These are phyloP conservation scores for Verticillium longisporum DNA, from an alignment of 2,329 filamentous ascomycete genomes.

Conservation along the genomic window DNA sequence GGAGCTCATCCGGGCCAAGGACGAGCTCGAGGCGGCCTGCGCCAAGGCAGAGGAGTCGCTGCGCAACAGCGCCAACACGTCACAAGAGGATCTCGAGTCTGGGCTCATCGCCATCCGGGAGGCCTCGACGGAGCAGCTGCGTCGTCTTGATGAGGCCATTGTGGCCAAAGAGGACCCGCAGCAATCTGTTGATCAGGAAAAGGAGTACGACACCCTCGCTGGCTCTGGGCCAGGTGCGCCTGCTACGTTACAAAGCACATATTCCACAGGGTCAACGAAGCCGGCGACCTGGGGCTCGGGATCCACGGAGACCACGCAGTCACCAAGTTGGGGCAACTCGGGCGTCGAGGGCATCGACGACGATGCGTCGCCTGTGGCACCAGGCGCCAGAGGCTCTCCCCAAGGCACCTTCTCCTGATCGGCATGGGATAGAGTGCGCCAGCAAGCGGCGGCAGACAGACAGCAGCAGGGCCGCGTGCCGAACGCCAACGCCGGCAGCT, in stretches of 20 bases:
- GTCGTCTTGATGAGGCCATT: neutral
- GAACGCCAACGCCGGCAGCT: neutral
- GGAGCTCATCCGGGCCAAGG: neutral
- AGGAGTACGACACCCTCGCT: neutral
- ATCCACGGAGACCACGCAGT: neutral
- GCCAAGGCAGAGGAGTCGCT: neutral
- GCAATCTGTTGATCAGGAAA: neutral
- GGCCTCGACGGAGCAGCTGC: neutral
- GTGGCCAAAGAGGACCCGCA: neutral
- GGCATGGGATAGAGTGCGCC: slow-evolving; percentile 38
- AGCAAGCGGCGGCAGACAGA: slow-evolving; percentile 19
- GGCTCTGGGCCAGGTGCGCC: neutral
- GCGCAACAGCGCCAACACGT: neutral
- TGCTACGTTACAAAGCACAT: neutral
- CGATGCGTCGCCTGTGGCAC: slow-evolving; percentile 36
- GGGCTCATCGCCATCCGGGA: neutral
- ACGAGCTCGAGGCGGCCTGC: neutral
- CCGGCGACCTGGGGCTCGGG: neutral
- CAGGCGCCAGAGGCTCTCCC: slow-evolving; percentile 16
- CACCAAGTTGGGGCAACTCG: neutral
- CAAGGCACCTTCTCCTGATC: slow-evolving; percentile 19
- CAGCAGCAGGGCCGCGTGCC: neutral
- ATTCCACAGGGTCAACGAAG: neutral
- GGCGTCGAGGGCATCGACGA: slow-evolving; percentile 18
- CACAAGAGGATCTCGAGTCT: neutral